Evolutionary conservation across 768 basidiomycete species (phyloP).

Genomic region (Mycena epipterygia): DNA sequence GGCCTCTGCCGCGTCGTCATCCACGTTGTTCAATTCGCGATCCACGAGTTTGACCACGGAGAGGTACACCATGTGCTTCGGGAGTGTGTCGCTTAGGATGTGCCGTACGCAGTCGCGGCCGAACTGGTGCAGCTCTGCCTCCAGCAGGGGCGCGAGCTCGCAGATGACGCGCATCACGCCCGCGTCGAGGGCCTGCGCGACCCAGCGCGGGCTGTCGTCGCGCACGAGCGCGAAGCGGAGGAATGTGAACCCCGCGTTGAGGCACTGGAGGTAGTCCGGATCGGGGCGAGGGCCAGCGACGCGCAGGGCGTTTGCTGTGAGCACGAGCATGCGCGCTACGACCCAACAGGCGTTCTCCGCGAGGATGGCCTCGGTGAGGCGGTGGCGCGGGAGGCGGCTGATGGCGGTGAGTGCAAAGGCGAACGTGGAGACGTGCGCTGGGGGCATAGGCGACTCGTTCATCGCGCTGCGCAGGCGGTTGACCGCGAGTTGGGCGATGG

Average conservation of each 20-base stretch:
- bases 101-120: not conserved
- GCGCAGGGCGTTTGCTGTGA: not conserved
- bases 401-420: conserved; percentile 7
- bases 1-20: not conserved
- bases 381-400: conserved; percentile 19
- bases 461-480: conserved; percentile 16
- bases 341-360: conserved; percentile 23
- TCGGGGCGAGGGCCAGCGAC: not conserved
- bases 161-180: conserved; percentile 18
- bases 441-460: conserved; percentile 10
- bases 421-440: not conserved
- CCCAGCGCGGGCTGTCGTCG: conserved; percentile 21
- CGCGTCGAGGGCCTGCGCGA: conserved; percentile 26
- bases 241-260: conserved; percentile 23
- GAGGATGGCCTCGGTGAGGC: conserved; percentile 23
- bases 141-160: conserved; percentile 6
- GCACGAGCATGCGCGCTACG: conserved; percentile 12
- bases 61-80: conserved; percentile 24
- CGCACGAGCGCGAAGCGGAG: conserved; percentile 21
- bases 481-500: conserved; percentile 15
- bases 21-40: conserved; percentile 17
- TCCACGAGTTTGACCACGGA: conserved; percentile 25
- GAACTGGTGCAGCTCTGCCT: not conserved
- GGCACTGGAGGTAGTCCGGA: conserved; percentile 1
- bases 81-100: conserved; percentile 17